A percentile compares a stretch with the other conserved stretches of the same genome.
These are phyloP conservation scores for Aspergillus sclerotialis DNA, from an alignment of 2,329 filamentous ascomycete genomes.

Conservation along the genomic window DNA sequence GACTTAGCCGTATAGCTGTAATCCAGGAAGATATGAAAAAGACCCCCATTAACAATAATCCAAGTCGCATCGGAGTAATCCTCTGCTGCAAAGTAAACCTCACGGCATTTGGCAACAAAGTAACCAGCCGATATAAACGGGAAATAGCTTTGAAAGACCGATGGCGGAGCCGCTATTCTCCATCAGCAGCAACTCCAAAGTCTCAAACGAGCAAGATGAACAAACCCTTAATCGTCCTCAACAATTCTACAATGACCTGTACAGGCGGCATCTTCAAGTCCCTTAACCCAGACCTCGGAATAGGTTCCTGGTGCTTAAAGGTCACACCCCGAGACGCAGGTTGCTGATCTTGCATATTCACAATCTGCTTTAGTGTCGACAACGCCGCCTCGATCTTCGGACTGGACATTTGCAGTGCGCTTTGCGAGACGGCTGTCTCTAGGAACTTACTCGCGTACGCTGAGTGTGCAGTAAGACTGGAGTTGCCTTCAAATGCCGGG, in stretches of 20 bases:
- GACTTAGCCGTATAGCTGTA: constrained; percentile 15
- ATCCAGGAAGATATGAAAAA: constrained; percentile 34
- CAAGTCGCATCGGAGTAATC: constrained; percentile 35
- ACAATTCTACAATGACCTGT: constrained; percentile 23
- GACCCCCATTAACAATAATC: constrained; percentile 31
- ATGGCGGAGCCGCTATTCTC: constrained; percentile 14
- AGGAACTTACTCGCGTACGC: constrained; percentile 39
- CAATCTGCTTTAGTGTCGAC: constrained; percentile 31
- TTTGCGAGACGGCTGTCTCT: constrained; percentile 33
- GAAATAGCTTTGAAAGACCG: constrained; percentile 20
- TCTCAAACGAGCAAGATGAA: background rate
- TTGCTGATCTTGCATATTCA: constrained; percentile 28
- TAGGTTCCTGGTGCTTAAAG: constrained; percentile 17
- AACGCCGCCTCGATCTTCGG: constrained; percentile 34
- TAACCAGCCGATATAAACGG: constrained; percentile 27
- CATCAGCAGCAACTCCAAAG: background rate
- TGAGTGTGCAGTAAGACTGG: constrained; percentile 43
- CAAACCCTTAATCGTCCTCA: constrained; percentile 29
- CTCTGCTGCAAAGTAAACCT: constrained; percentile 38
- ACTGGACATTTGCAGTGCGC: constrained; percentile 26
- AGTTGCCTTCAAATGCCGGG: constrained; percentile 42
- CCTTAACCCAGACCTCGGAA: constrained; percentile 21
- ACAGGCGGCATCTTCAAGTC: constrained; percentile 31
- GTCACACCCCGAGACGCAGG: constrained; percentile 17
- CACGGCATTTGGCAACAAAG: constrained; percentile 34